phyloP scores from a whole-genome alignment of 2,329 filamentous ascomycete genomes.

The Berkeleyomyces basicola region DNA sequence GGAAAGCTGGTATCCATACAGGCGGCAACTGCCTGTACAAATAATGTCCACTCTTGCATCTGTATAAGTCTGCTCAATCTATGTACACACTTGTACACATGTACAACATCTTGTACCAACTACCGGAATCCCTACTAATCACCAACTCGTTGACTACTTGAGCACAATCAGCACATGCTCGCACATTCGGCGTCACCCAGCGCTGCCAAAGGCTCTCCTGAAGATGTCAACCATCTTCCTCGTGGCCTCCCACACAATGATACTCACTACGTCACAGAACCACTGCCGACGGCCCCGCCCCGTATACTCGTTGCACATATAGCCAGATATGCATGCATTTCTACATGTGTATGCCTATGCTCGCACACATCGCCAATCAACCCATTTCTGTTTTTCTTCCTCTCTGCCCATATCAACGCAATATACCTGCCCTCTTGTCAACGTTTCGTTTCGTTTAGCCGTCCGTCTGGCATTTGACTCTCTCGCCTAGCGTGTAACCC shows the following conservation, averaged over 20 bases:
- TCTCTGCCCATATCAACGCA: background rate
- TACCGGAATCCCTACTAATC: no score
- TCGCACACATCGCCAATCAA: background rate
- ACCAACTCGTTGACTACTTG: no score
- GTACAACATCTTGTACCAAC: background rate
- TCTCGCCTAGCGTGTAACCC: background rate
- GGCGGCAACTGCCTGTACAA: no score
- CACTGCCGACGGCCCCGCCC: no score
- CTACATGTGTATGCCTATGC: background rate
- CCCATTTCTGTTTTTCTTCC: background rate
- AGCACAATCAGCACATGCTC: no score
- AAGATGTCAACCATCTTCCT: background rate
- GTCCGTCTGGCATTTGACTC: background rate
- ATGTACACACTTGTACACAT: background rate
- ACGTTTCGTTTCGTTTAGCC: background rate
- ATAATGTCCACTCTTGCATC: background rate
- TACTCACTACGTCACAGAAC: no score
- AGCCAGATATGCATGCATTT: background rate
- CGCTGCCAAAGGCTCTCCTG: no score
- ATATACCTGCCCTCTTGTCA: background rate
- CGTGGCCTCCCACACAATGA: no score
- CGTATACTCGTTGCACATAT: no score
- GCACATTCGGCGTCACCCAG: no score
- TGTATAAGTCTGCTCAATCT: background rate
- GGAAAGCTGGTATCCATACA: no score